These are phyloP conservation scores for Pugionium cornutum DNA, from an alignment of 345 rosid genomes.

Conservation along the genomic window DNA sequence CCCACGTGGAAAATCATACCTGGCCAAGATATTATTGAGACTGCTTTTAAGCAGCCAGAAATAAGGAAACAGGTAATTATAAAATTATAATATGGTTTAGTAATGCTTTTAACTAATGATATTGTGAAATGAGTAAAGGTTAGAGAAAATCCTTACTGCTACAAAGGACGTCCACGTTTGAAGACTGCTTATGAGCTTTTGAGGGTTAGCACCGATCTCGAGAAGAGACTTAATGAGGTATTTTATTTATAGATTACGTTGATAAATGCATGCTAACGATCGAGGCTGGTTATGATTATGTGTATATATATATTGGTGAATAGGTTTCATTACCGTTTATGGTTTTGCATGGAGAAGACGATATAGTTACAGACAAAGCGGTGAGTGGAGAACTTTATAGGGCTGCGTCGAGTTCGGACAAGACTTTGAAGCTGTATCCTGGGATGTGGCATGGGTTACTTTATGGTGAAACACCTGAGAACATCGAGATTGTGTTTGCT, in stretches of 20 bases:
- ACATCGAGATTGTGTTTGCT: not conserved
- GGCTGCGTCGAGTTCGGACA: not conserved
- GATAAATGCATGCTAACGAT: too few species aligned
- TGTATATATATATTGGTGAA: not conserved
- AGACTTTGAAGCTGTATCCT: not conserved
- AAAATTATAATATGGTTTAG: too few species aligned
- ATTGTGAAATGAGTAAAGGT: not conserved
- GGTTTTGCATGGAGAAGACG: not conserved
- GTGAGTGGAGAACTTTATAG: not conserved
- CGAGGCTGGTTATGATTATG: too few species aligned
- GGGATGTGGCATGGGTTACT: not conserved
- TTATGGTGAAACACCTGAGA: not conserved
- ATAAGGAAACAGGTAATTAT: too few species aligned
- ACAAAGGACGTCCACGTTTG: constrained; percentile 2
- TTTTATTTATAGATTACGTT: too few species aligned
- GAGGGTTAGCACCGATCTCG: not conserved
- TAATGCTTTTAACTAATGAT: not conserved
- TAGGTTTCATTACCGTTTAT: not conserved
- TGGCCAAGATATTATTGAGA: too few species aligned
- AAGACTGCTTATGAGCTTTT: not conserved
- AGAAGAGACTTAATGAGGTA: not conserved
- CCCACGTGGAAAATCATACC: too few species aligned
- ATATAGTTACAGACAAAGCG: not conserved
- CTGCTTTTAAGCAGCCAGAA: too few species aligned
- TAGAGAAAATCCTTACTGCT: not conserved